Conservation (phyloP, 2,329 filamentous ascomycete genomes). For the Phoma sp. region DNA sequence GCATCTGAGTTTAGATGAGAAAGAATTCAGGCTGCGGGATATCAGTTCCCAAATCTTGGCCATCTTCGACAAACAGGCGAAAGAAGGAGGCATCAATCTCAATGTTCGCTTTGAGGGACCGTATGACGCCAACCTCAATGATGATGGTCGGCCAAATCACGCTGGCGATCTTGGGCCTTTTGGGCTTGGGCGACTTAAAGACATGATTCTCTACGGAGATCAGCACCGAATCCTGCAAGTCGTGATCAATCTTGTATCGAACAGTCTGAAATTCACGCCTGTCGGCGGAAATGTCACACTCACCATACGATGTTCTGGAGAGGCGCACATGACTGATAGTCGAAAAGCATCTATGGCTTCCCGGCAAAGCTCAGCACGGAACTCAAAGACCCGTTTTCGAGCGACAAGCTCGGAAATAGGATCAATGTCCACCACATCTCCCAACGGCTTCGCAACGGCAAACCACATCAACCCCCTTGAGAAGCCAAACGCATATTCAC, state of each 20-base stretch:
- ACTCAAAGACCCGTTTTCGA: constrained; percentile 39
- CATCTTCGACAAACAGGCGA: constrained; percentile 89
- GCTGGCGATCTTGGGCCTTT: constrained; percentile 67
- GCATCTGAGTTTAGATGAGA: constrained; percentile 79
- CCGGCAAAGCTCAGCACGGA: constrained; percentile 46
- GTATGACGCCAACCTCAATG: constrained; percentile 46
- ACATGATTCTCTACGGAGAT: constrained; percentile 92
- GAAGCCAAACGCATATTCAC: constrained; percentile 44
- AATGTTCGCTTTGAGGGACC: constrained; percentile 72
- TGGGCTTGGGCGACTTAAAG: constrained; percentile 73
- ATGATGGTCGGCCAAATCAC: constrained; percentile 42
- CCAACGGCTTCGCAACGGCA: constrained; percentile 47
- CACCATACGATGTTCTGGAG: constrained; percentile 74
- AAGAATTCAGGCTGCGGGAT: constrained; percentile 83
- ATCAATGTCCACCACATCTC: constrained; percentile 34
- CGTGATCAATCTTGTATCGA: constrained; percentile 92
- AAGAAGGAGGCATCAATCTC: constrained; percentile 77
- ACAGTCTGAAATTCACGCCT: constrained; percentile 90
- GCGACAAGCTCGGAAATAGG: constrained; percentile 42
- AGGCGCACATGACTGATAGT: constrained; percentile 54
- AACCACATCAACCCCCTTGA: constrained; percentile 54
- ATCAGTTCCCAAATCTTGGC: constrained; percentile 80
- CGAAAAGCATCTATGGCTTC: constrained; percentile 55
- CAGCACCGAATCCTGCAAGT: constrained; percentile 89
- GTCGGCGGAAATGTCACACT: constrained; percentile 75